These are phyloP conservation scores for Rhodotorula paludigena DNA, from an alignment of 768 basidiomycete genomes.

Conservation along the genomic window DNA sequence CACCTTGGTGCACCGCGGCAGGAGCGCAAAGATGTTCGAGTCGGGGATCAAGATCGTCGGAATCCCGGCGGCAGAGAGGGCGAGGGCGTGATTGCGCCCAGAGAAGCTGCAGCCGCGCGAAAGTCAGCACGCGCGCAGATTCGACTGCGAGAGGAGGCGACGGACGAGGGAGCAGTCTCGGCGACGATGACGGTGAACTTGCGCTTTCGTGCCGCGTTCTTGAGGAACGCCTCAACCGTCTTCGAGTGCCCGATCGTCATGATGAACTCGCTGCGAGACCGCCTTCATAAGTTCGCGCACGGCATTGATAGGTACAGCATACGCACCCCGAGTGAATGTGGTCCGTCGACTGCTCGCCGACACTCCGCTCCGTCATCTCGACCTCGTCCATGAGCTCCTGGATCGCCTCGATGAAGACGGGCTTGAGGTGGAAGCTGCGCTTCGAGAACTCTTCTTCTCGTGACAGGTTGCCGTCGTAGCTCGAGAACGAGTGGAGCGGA, in stretches of 20 bases:
- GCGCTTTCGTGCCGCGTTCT: constrained; percentile 77
- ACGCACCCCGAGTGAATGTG: constrained; percentile 97
- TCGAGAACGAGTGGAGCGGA: constrained; percentile 1
- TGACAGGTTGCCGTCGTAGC: constrained; percentile 10
- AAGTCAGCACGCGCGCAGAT: no score
- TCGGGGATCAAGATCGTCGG: constrained; percentile 97
- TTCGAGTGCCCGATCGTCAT: constrained; percentile 87
- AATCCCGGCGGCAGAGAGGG: constrained; percentile 72
- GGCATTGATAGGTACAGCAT: not conserved
- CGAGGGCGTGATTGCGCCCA: constrained; percentile 76
- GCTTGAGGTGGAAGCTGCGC: constrained; percentile 58
- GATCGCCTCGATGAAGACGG: constrained; percentile 92
- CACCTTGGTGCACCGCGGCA: constrained; percentile 96
- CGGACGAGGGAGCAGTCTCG: constrained; percentile 88
- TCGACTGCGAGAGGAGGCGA: constrained; percentile 38
- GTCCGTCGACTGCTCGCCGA: constrained; percentile 87
- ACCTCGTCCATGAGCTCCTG: constrained; percentile 94
- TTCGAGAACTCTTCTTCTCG: constrained; percentile 46
- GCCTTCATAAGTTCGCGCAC: not conserved
- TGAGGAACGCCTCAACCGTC: constrained; percentile 90
- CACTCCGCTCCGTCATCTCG: constrained; percentile 89
- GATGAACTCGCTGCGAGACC: constrained; percentile 72
- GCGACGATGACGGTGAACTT: constrained; percentile 95
- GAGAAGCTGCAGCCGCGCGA: constrained; percentile 71
- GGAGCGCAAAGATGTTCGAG: constrained; percentile 87